Conservation (phyloP, 208 protist genomes). For the Lotmaria passim region DNA sequence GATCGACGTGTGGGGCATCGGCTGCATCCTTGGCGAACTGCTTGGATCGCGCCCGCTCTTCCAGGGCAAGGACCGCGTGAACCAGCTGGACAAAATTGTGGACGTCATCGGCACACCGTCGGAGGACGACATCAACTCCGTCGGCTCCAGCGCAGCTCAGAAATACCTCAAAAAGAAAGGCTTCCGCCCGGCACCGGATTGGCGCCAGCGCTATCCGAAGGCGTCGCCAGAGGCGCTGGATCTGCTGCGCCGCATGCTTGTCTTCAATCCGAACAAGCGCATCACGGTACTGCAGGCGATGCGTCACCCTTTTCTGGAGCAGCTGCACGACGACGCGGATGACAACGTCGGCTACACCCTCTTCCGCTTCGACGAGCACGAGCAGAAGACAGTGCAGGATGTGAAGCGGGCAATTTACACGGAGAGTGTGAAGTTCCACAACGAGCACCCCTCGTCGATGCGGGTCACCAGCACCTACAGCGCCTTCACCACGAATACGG, state of each 20-base stretch:
- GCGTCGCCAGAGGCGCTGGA: slow-evolving; percentile 87
- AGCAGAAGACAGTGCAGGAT: slow-evolving; percentile 74
- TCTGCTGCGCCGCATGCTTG: slow-evolving; percentile 91
- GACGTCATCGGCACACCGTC: slow-evolving; percentile 92
- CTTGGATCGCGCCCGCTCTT: slow-evolving; percentile 88
- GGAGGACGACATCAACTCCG: slow-evolving; percentile 77
- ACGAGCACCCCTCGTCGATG: slow-evolving; percentile 43
- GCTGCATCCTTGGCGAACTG: slow-evolving; percentile 91
- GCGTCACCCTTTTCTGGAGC: slow-evolving; percentile 82
- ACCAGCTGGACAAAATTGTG: slow-evolving; percentile 93
- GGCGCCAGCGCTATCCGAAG: slow-evolving; percentile 75
- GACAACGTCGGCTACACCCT: slow-evolving; percentile 51
- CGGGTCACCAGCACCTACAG: slow-evolving; percentile 24
- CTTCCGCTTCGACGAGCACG: slow-evolving; percentile 86
- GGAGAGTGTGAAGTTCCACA: slow-evolving; percentile 82
- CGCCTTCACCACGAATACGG: slow-evolving; percentile 28
- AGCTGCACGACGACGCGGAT: slow-evolving; percentile 87
- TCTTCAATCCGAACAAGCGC: slow-evolving; percentile 93
- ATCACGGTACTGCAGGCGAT: slow-evolving; percentile 93
- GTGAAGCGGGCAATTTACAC: slow-evolving; percentile 88
- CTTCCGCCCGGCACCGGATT: slow-evolving; percentile 48
- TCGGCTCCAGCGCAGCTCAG: slow-evolving; percentile 83
- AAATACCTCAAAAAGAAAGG: slow-evolving; percentile 90
- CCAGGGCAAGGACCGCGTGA: slow-evolving; percentile 88
- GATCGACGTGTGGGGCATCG: slow-evolving; percentile 93